A percentile compares a stretch with the other conserved stretches of the same genome.
Conservation (phyloP, 2,329 filamentous ascomycete genomes). For the Colletotrichum eremochloae region DNA sequence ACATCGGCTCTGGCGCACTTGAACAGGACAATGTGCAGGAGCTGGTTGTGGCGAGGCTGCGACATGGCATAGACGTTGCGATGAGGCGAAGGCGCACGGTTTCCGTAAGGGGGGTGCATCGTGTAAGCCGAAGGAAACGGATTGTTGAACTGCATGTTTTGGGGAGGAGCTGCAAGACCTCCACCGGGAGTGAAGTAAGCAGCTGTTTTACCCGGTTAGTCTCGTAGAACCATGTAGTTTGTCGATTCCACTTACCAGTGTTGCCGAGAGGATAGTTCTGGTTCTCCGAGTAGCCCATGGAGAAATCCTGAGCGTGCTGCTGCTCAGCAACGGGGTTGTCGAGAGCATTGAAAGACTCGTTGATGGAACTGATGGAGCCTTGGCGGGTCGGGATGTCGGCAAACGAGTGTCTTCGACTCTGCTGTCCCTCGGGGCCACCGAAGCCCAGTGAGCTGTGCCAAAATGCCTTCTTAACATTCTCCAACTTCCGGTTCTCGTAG, state of each 20-base stretch:
- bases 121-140: conserved; percentile 64
- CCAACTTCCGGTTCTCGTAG: conserved; percentile 72
- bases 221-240: not conserved
- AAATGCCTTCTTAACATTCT: conserved; percentile 75
- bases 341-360: conserved; percentile 63
- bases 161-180: conserved; percentile 50
- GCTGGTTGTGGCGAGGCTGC: conserved; percentile 75
- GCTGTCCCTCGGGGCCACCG: conserved; percentile 72
- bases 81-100: conserved; percentile 71
- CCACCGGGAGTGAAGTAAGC: conserved; percentile 55
- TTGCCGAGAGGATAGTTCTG: conserved; percentile 53
- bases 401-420: conserved; percentile 85
- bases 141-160: conserved; percentile 54
- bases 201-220: conserved; percentile 50
- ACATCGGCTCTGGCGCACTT: conserved; percentile 96
- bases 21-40: conserved; percentile 92
- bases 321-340: conserved; percentile 61
- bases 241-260: conserved; percentile 54
- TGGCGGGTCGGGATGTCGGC: conserved; percentile 76
- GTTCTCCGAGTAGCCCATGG: conserved; percentile 56
- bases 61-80: conserved; percentile 72
- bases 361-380: conserved; percentile 72
- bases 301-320: conserved; percentile 59
- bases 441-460: conserved; percentile 82
- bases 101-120: conserved; percentile 59